Conservation (phyloP, 768 basidiomycete species). For the Tricholoma hemisulphureum region DNA sequence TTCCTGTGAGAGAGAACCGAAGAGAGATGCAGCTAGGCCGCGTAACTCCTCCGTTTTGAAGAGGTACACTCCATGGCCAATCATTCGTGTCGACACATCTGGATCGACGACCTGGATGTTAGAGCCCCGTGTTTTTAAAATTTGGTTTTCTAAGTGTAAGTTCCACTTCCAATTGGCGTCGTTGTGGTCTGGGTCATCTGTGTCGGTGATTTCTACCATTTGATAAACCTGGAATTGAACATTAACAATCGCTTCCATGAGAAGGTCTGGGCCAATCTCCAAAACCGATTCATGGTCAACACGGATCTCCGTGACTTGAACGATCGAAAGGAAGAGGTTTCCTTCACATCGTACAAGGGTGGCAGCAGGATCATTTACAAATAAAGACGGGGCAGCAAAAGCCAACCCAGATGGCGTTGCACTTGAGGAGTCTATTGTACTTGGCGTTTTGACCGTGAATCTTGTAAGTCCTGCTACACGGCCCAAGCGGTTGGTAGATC, state of each 20-base stretch:
- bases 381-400: no score
- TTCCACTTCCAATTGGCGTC: background rate
- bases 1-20: background rate
- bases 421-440: no score
- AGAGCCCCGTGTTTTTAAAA: background rate
- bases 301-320: background rate
- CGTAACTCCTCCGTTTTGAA: background rate
- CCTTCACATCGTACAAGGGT: background rate
- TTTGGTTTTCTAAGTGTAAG: background rate
- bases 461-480: no score
- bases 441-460: no score
- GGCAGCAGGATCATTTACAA: background rate
- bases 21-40: background rate
- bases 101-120: background rate
- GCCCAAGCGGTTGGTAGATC: no score
- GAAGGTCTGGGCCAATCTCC: slow-evolving; percentile 2
- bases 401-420: no score
- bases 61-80: background rate
- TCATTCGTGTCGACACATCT: background rate
- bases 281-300: background rate
- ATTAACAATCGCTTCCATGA: slow-evolving; percentile 4
- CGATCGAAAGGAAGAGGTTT: background rate
- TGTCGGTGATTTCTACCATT: background rate
- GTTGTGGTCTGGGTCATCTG: background rate
- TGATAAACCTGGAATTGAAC: slow-evolving; percentile 3